These are phyloP conservation scores for Dothiorella sarmentorum DNA, from an alignment of 2,329 filamentous ascomycete species.

Conservation along the genomic window DNA sequence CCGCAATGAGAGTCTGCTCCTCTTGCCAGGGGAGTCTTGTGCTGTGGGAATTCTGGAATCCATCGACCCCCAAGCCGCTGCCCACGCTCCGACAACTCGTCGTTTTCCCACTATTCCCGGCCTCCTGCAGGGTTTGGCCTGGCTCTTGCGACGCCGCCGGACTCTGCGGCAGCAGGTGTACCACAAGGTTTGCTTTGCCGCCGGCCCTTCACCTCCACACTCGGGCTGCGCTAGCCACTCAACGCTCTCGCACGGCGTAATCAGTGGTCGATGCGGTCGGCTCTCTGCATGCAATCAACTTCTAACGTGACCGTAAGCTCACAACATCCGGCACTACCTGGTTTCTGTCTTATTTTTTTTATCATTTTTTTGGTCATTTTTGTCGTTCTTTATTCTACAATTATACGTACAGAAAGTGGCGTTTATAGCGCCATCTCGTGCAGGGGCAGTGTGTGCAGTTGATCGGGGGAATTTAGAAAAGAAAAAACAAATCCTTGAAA, in stretches of 20 bases:
- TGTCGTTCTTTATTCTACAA: slow-evolving; percentile 4
- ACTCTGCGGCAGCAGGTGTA: background rate
- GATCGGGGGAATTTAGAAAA: background rate
- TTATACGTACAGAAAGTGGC: background rate
- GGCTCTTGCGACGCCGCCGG: slow-evolving; percentile 10
- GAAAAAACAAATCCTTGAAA: background rate
- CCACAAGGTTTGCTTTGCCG: background rate
- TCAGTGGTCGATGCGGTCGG: background rate
- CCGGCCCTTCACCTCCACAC: background rate
- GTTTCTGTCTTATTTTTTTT: background rate
- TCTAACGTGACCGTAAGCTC: background rate
- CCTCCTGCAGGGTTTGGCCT: background rate
- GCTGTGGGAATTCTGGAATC: too few species aligned
- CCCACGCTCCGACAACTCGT: too few species aligned
- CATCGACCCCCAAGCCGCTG: background rate
- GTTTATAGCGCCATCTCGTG: background rate
- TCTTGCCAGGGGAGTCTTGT: background rate
- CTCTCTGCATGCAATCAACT: background rate
- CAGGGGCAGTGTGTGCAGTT: background rate
- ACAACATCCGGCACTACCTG: background rate
- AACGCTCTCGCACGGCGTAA: slow-evolving; percentile 9
- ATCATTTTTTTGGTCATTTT: background rate
- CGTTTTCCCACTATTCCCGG: background rate
- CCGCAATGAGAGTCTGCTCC: background rate
- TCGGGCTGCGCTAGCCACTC: background rate